Percentiles rank a stretch among this genome's conserved stretches.
phyloP scores from a whole-genome alignment of 139 green algal genomes.

The Chlorella sp. region DNA sequence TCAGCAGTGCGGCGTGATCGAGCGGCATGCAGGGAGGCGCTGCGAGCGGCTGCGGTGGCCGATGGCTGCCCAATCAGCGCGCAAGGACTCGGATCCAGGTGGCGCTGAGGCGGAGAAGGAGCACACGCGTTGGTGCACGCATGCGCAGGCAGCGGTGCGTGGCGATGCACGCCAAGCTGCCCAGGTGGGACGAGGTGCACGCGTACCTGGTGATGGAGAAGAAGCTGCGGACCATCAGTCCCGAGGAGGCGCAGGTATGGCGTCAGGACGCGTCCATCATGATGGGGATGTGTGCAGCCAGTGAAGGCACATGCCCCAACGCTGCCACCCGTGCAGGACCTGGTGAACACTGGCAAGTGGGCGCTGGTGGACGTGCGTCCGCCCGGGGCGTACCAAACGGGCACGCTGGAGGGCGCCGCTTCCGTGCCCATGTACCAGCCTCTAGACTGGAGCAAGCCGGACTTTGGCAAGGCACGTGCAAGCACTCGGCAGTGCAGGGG shows the following conservation, averaged over 20 bases:
- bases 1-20: too few relatives aligned
- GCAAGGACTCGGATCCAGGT: too few relatives aligned
- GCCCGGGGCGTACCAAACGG: conserved; percentile 15
- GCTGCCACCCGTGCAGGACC: background rate
- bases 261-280: background rate
- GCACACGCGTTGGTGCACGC: too few relatives aligned
- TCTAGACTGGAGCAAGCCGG: background rate
- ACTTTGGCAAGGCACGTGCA: background rate
- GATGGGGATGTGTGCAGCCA: background rate
- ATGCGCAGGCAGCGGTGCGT: too few relatives aligned
- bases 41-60: too few relatives aligned
- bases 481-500: background rate
- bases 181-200: background rate
- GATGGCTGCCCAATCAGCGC: too few relatives aligned
- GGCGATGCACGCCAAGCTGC: too few relatives aligned
- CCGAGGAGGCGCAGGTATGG: background rate
- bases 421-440: conserved; percentile 40
- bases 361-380: conserved; percentile 44
- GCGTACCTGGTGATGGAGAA: background rate
- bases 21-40: too few relatives aligned
- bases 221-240: background rate
- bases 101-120: too few relatives aligned
- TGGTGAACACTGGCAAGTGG: conserved; percentile 5
- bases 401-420: conserved; percentile 20
- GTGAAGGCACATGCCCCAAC: background rate